Evolutionary conservation across 1,139 yeast species (phyloP), one percentile per base, ranked within the genome.

Genomic region (Protomyces inouyei): DNA sequence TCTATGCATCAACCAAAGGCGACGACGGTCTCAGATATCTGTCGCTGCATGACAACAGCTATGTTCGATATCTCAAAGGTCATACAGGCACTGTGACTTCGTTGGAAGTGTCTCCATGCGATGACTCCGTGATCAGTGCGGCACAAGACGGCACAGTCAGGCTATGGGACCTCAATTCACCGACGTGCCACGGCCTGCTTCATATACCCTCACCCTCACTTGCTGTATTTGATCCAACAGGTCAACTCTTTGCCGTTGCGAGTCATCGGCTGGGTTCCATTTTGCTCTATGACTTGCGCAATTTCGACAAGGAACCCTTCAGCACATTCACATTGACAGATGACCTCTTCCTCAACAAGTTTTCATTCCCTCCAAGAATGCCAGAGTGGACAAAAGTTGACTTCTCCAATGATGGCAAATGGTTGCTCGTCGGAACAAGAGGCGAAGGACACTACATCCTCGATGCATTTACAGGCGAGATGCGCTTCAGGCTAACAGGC

Each of bases 1-100:
- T 93, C 3, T 90, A 88, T 72, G 92, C 96, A 0, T 87, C 97
- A 3, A 89, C 98, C 0, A 82, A 85, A 72, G 84, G 88, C 69
- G 85, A 92, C 72, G 87, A 87, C 67, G 74, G 77, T 1, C 72
- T 78, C 23, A 70, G 98, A 68, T 86, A 88, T 71, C 78, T 93
- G 51, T 85, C 93, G 51, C 78, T 92, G 51, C 85, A 86, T 66
- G 90, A 88, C 67, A 89, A 90, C 71, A 85, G 85, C 66, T 93
- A 86, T 72, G 78, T 91, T 21, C 82, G 97, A 63, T 93, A 92
- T 74, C 93, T 90, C 76, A 82, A 82, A 68, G 98, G 97, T 1
- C 99, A 93, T 74, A 85, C 85, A 61, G 87, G 82, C 23, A 82
- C 84, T 68, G 97, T 93, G 12, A 82, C 83, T 1, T 80, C 83